Conservation (phyloP, 306 rosid species). For the Calophaca sinica region DNA sequence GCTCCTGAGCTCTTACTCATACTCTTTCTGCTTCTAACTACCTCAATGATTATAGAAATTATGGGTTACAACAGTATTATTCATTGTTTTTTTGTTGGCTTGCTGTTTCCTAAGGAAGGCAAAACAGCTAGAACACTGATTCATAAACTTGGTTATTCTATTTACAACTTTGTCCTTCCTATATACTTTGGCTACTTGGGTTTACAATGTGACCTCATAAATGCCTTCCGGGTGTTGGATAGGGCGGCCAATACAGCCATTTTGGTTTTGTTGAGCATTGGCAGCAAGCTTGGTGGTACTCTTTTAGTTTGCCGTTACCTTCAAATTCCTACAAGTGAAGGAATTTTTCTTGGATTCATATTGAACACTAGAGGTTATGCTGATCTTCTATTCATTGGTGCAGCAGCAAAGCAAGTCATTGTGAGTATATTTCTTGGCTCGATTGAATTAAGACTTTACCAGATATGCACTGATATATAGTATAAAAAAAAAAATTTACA, state of each 20-base stretch:
- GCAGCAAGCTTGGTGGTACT: constrained; percentile 79
- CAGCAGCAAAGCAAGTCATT: constrained; percentile 57
- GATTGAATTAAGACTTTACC: neutral
- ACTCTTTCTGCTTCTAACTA: constrained; percentile 58
- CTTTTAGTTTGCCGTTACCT: constrained; percentile 69
- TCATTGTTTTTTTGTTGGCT: constrained; percentile 67
- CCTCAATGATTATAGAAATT: constrained; percentile 73
- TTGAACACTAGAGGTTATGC: constrained; percentile 90
- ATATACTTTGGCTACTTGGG: constrained; percentile 88
- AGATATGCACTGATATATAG: neutral
- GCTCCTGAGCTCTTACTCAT: constrained; percentile 70
- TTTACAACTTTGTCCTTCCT: constrained; percentile 83
- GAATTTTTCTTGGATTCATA: constrained; percentile 74
- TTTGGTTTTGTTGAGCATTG: constrained; percentile 69
- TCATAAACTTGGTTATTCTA: constrained; percentile 80
- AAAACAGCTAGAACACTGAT: constrained; percentile 79
- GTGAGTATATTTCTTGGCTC: constrained; percentile 59
- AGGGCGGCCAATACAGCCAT: constrained; percentile 36
- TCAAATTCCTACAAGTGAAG: constrained; percentile 72
- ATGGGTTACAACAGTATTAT: constrained; percentile 65
- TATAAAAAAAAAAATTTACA: too few relatives aligned
- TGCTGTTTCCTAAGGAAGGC: constrained; percentile 80
- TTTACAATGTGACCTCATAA: constrained; percentile 69
- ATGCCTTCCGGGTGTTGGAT: constrained; percentile 39
- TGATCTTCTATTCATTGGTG: constrained; percentile 82